Base-by-base conservation (phyloP, 768 basidiomycete species). In the Suillus americanus region DNA sequence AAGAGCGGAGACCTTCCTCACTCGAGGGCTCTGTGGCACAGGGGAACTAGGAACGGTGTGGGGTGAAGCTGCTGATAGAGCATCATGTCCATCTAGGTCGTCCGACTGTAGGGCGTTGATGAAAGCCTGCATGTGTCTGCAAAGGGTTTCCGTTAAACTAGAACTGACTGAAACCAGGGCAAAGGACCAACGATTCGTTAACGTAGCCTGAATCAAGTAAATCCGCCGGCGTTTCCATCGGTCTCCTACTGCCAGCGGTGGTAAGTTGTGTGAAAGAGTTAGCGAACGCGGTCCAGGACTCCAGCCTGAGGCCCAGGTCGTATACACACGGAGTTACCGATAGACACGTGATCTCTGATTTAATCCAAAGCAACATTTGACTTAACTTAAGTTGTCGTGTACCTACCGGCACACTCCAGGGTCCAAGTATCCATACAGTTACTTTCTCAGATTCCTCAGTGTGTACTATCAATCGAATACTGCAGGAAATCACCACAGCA, bases 1-100 rank as follows among this genome's bases (percentile, higher is more conserved):
- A 59, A 94, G 78, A 1, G 93, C 92, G 60, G 91, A 88, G 7
- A 96, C 87, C 77, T 93, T 95, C 72, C 86, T 84, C 28, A 93
- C 83, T 20, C 91, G 87, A 7, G 77, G 77, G 43, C 79, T 78
- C 70, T 71, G 68, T 25, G 65, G 68, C 1, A 67, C 40, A 50
- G 67, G 72, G 28, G 72, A 69, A 5, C 72, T 71, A 13, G 74
- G 71, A 55, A 55, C 59, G 2, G 62, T 61, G 37, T 48, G 63
- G 2, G 74, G 73, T n/a, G 75, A 77, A 28, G 65, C 60, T 2
- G 66, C 25, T 9, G 66, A 71, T 51, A 66, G 38, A 67, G 65
- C 72, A 54, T 66, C 71, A 59, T 70, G 69, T 38, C 51, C 60
- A 33, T 54, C 51, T 30, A 78, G 71, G 50, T 92, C 91, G 61